Percentiles rank a stretch among this genome's conserved stretches.
Evolutionary conservation across 2,329 filamentous ascomycete species (phyloP).

Genomic region (Trichoderma guizhouense): DNA sequence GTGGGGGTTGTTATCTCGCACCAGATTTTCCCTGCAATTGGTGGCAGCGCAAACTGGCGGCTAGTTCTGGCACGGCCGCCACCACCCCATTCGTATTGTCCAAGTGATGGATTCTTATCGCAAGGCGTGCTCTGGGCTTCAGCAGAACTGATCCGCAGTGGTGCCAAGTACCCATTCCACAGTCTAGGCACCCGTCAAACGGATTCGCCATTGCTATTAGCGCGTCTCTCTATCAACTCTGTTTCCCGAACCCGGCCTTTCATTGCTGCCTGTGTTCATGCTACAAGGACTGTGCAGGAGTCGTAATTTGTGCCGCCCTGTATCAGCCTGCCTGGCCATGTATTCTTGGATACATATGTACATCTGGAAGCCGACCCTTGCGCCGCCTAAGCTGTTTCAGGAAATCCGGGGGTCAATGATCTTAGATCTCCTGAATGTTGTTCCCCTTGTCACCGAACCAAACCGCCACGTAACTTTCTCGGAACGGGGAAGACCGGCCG

Average conservation of each 20-base stretch:
- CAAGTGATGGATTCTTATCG: slow-evolving; percentile 9
- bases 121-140: slow-evolving; percentile 12
- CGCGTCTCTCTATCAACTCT: not conserved
- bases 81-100: slow-evolving; percentile 10
- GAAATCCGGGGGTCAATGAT: slow-evolving; percentile 34
- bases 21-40: slow-evolving; percentile 18
- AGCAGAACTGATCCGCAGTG: slow-evolving; percentile 1
- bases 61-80: slow-evolving; percentile 13
- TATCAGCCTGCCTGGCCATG: not conserved
- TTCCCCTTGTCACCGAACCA: slow-evolving; percentile 27
- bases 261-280: not conserved
- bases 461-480: slow-evolving; percentile 22
- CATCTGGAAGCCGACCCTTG: not conserved
- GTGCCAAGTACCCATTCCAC: not conserved
- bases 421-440: slow-evolving; percentile 31
- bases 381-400: slow-evolving; percentile 26
- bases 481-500: slow-evolving; percentile 30
- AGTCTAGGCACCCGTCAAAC: slow-evolving; percentile 4
- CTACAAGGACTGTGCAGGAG: not conserved
- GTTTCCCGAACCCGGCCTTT: not conserved
- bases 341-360: not conserved
- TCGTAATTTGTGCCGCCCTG: not conserved
- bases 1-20: slow-evolving; percentile 20
- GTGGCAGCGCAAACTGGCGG: slow-evolving; percentile 9
- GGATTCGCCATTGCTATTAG: not conserved